Conservation (phyloP, 164 flowering plant species). For the Warburgia ugandensis region DNA sequence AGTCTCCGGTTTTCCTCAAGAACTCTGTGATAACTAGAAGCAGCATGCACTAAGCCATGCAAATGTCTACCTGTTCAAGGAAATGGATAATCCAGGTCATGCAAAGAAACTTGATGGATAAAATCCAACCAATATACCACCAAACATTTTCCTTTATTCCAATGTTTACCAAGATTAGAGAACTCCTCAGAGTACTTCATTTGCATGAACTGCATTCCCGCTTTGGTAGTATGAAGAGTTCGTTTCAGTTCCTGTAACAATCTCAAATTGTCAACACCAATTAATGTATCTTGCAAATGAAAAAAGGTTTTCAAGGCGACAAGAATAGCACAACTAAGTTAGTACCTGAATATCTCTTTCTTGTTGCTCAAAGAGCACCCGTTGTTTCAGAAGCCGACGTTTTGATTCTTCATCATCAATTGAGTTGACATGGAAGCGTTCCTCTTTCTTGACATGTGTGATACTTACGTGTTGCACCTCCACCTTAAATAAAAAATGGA, state of each 20-base stretch:
- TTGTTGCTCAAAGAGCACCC: constrained; percentile 57
- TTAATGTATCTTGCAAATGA: no score
- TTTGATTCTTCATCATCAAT: constrained; percentile 39
- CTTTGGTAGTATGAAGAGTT: constrained; percentile 59
- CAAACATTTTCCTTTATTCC: no score
- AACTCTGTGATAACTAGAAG: constrained; percentile 88
- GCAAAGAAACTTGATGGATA: no score
- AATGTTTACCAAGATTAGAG: constrained; percentile 68
- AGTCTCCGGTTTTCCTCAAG: constrained; percentile 92
- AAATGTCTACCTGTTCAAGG: constrained; percentile 64
- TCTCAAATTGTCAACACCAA: not conserved
- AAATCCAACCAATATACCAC: no score
- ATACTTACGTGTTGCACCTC: not conserved
- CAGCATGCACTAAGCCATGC: constrained; percentile 82
- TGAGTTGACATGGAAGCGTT: not conserved
- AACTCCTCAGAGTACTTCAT: constrained; percentile 77
- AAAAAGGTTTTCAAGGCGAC: no score
- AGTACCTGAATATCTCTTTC: constrained; percentile 63
- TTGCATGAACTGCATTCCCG: constrained; percentile 86
- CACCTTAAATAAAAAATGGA: constrained; percentile 2
- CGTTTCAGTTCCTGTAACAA: constrained; percentile 59
- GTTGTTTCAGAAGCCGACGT: constrained; percentile 36
- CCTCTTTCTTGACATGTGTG: not conserved
- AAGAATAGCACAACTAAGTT: no score
- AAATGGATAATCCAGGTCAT: no score